These are phyloP conservation scores for Erysimum cheiri DNA, from an alignment of 441 rosid species.

Conservation along the genomic window DNA sequence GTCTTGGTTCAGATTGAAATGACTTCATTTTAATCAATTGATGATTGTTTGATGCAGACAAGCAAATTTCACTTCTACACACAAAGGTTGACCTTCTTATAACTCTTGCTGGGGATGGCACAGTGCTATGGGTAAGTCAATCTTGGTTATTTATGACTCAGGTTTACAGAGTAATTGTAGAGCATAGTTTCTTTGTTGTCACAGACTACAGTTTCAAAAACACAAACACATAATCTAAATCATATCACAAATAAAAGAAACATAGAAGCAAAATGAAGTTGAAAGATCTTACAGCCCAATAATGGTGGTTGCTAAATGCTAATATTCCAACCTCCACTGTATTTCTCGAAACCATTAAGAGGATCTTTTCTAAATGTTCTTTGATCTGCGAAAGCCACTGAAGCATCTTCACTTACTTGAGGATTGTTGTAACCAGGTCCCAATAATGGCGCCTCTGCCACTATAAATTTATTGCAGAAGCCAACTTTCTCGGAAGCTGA, in stretches of 20 bases:
- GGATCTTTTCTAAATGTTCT: slow-evolving; percentile 91
- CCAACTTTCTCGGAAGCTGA: slow-evolving; percentile 45
- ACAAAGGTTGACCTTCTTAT: slow-evolving; percentile 89
- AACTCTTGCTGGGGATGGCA: slow-evolving; percentile 99
- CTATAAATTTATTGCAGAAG: slow-evolving; percentile 48
- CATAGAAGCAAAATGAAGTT: too few relatives aligned
- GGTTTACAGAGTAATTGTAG: too few relatives aligned
- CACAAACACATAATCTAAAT: too few relatives aligned
- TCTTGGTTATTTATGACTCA: slow-evolving; percentile 4
- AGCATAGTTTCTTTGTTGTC: too few relatives aligned
- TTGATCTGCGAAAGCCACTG: slow-evolving; percentile 70
- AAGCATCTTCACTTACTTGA: slow-evolving; percentile 40
- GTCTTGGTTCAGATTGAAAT: slow-evolving; percentile 10
- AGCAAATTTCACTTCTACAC: slow-evolving; percentile 72
- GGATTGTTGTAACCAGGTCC: slow-evolving; percentile 52
- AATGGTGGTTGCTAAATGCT: slow-evolving; percentile 79
- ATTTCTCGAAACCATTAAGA: slow-evolving; percentile 66
- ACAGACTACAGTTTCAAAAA: too few relatives aligned
- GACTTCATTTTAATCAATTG: slow-evolving; percentile 11
- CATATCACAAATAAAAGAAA: too few relatives aligned
- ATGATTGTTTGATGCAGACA: slow-evolving; percentile 53
- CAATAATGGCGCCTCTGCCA: slow-evolving; percentile 59
- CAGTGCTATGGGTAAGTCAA: slow-evolving; percentile 92
- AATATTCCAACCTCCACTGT: slow-evolving; percentile 87
- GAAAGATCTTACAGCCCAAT: slow-evolving; percentile 82